Evolutionary conservation across 1,284 basidiomycete species (phyloP).

Genomic region (Trametes pubescens): DNA sequence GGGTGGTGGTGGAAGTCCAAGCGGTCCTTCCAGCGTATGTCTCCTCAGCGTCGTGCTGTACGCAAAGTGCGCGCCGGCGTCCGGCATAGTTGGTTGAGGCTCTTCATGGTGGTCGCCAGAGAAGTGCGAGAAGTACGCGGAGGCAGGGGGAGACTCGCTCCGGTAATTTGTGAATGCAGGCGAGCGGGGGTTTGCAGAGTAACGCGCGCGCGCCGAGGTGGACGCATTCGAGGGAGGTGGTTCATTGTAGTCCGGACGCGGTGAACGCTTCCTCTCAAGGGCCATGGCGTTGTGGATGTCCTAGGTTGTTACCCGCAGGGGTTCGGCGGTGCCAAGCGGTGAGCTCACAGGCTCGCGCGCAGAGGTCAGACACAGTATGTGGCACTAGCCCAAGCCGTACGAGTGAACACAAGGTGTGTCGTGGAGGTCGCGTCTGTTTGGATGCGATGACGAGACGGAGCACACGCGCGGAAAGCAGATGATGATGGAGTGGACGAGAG

Average conservation of each 20-base stretch:
- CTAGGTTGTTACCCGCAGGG: conserved; percentile 1
- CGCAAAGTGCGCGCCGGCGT: conserved; percentile 77
- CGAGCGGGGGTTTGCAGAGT: conserved; percentile 14
- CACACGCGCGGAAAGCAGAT: no score
- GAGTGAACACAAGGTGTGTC: background rate
- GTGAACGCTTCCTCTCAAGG: conserved; percentile 19
- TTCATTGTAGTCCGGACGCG: conserved; percentile 1
- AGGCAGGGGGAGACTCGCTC: conserved; percentile 74
- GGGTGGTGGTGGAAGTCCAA: conserved; percentile 48
- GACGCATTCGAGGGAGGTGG: conserved; percentile 6
- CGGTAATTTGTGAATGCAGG: conserved; percentile 38
- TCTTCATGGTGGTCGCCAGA: conserved; percentile 56
- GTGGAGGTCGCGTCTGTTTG: background rate
- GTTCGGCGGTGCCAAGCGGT: no score
- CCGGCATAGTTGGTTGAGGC: conserved; percentile 60
- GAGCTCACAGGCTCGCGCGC: background rate
- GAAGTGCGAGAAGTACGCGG: conserved; percentile 74
- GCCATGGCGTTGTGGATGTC: conserved; percentile 8
- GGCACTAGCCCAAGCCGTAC: background rate
- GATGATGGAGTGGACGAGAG: no score
- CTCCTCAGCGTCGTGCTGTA: conserved; percentile 83
- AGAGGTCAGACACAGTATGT: background rate
- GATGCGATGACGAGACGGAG: no score
- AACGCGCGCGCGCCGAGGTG: conserved; percentile 15
- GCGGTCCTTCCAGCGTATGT: conserved; percentile 58